Conservation (phyloP, 768 basidiomycete genomes). For the Dentipellis fragilis region DNA sequence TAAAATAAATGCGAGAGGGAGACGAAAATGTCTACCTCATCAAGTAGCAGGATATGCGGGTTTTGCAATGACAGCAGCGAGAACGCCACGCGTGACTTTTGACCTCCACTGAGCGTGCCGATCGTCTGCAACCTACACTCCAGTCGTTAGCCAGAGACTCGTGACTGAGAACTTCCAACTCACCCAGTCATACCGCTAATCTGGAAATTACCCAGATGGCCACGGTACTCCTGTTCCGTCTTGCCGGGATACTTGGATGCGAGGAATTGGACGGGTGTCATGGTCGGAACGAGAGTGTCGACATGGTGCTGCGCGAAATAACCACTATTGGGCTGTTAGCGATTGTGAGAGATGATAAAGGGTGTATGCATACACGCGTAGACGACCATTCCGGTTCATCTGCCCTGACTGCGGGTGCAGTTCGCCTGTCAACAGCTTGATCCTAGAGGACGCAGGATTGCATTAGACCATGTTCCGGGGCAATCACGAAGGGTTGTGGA, state of each 20-base stretch:
- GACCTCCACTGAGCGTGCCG: conserved; percentile 88
- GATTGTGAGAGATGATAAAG: not conserved
- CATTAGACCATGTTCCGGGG: not conserved
- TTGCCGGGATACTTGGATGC: conserved; percentile 88
- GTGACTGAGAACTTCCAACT: conserved; percentile 7
- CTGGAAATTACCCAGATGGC: conserved; percentile 94
- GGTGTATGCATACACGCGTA: conserved; percentile 58
- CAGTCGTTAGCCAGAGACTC: not conserved
- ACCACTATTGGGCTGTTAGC: conserved; percentile 36
- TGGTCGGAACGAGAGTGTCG: conserved; percentile 71
- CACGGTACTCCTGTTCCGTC: conserved; percentile 91
- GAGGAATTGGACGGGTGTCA: conserved; percentile 92
- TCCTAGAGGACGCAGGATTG: conserved; percentile 33
- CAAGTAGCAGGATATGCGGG: conserved; percentile 88
- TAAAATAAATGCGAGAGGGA: not conserved
- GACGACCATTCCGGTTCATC: conserved; percentile 82
- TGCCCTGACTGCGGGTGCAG: conserved; percentile 67
- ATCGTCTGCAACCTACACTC: conserved; percentile 66
- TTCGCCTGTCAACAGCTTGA: conserved; percentile 87
- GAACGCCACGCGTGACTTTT: conserved; percentile 94
- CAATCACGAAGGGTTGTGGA: not conserved
- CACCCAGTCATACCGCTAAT: conserved; percentile 94
- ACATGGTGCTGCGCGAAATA: conserved; percentile 97
- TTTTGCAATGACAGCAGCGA: conserved; percentile 75
- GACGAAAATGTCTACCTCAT: conserved; percentile 53